Evolutionary conservation across 176 grass and related monocot genomes (phyloP).

Genomic region (Puccinellia tenuiflora): DNA sequence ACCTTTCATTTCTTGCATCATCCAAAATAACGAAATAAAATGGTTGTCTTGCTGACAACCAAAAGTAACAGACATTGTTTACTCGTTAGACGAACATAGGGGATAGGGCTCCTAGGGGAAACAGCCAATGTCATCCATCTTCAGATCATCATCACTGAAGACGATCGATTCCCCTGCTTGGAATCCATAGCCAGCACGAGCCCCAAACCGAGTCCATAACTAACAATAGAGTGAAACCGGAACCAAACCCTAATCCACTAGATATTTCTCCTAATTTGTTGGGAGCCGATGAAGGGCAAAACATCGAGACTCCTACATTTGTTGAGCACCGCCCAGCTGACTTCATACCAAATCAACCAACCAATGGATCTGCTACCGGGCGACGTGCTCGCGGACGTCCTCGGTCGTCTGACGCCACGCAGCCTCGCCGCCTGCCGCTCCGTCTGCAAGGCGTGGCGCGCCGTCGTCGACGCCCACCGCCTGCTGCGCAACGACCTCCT

Average conservation of each 20-base stretch:
- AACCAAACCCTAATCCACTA: background rate
- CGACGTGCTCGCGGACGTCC: background rate
- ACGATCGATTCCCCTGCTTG: no score
- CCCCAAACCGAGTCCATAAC: background rate
- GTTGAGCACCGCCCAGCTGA: background rate
- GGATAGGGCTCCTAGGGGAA: no score
- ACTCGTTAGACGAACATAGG: no score
- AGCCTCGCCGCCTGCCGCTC: background rate
- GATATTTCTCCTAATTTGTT: background rate
- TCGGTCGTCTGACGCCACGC: background rate
- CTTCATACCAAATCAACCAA: no score
- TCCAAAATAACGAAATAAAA: no score
- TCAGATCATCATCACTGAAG: no score
- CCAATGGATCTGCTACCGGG: background rate
- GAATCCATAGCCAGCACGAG: background rate
- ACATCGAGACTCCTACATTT: background rate
- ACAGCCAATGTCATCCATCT: no score
- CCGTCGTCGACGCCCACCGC: background rate
- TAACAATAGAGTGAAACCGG: background rate
- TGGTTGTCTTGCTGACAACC: no score
- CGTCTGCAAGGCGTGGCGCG: background rate
- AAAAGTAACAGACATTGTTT: no score
- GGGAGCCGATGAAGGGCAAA: background rate
- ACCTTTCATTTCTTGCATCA: no score
- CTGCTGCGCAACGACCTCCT: background rate